These are phyloP conservation scores for Geotrichum fermentans DNA, from an alignment of 1,139 yeast species.

Conservation along the genomic window DNA sequence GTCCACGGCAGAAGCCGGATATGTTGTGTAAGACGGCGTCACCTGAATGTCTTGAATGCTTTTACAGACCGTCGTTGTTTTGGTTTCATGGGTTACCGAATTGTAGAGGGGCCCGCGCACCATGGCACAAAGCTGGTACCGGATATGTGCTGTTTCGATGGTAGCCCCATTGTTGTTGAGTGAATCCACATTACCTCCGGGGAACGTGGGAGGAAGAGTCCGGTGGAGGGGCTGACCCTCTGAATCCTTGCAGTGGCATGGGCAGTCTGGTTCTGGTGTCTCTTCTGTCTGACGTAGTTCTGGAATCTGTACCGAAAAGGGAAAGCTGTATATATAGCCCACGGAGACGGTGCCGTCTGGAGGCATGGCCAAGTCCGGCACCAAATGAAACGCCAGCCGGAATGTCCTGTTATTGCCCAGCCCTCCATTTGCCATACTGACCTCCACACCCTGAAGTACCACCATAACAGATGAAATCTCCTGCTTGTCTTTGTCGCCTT, in stretches of 20 bases:
- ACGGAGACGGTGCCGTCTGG: slow-evolving; percentile 12
- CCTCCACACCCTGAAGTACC: slow-evolving; percentile 6
- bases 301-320: slow-evolving; percentile 17
- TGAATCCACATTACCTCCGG: not conserved
- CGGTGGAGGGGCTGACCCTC: not conserved
- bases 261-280: not conserved
- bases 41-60: not conserved
- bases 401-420: not conserved
- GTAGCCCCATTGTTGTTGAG: not conserved
- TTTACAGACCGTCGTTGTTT: slow-evolving; percentile 4
- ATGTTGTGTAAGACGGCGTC: slow-evolving; percentile 10
- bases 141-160: not conserved
- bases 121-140: slow-evolving; percentile 9
- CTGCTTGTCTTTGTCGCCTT: slow-evolving; percentile 1
- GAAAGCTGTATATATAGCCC: slow-evolving; percentile 17
- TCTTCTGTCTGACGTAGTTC: slow-evolving; percentile 6
- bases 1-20: not conserved
- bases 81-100: slow-evolving; percentile 4
- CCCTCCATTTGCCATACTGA: not conserved
- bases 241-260: not conserved
- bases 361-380: slow-evolving; percentile 19
- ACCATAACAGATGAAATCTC: slow-evolving; percentile 7
- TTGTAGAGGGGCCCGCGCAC: slow-evolving; percentile 15
- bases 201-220: slow-evolving; percentile 7
- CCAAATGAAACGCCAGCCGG: slow-evolving; percentile 10